Percentiles rank a stretch among this genome's conserved stretches.
Conservation (phyloP, 371 early-diverging fungal genomes). For the Umbelopsis sp. region DNA sequence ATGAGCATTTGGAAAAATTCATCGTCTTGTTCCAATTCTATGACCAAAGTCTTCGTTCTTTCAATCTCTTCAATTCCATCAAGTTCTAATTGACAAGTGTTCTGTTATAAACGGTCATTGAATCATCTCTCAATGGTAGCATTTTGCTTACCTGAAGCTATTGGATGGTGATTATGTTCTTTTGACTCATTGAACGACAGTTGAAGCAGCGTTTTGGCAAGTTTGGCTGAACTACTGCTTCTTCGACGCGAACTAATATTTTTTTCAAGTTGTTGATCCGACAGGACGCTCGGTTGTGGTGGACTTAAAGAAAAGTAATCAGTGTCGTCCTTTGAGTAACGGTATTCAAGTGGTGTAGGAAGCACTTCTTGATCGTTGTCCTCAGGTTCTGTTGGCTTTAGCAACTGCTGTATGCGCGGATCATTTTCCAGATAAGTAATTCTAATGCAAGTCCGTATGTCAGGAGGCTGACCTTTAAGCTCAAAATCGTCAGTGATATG, state of each 20-base stretch:
- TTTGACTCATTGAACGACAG: background rate
- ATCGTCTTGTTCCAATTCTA: slow-evolving; percentile 61
- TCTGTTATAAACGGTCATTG: background rate
- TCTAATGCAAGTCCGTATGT: slow-evolving; percentile 48
- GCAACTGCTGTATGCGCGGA: slow-evolving; percentile 27
- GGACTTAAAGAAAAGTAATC: slow-evolving; percentile 7
- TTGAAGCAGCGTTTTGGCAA: background rate
- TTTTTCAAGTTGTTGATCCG: background rate
- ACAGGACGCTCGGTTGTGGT: background rate
- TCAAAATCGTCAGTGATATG: background rate
- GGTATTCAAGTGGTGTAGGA: slow-evolving; percentile 1
- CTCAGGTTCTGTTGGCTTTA: slow-evolving; percentile 23
- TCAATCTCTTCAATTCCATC: background rate
- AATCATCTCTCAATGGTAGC: background rate
- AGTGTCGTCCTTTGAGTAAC: slow-evolving; percentile 3
- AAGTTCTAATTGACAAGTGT: background rate
- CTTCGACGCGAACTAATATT: background rate
- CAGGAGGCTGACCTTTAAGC: slow-evolving; percentile 39
- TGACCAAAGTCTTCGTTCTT: slow-evolving; percentile 43
- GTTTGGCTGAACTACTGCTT: slow-evolving; percentile 5
- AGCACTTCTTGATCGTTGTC: background rate
- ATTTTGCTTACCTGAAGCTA: background rate
- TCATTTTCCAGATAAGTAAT: slow-evolving; percentile 39
- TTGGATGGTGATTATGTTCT: background rate
- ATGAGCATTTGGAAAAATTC: slow-evolving; percentile 63